Base-by-base conservation (phyloP, 2,329 filamentous ascomycete genomes). In the Penicillium digitatum region DNA sequence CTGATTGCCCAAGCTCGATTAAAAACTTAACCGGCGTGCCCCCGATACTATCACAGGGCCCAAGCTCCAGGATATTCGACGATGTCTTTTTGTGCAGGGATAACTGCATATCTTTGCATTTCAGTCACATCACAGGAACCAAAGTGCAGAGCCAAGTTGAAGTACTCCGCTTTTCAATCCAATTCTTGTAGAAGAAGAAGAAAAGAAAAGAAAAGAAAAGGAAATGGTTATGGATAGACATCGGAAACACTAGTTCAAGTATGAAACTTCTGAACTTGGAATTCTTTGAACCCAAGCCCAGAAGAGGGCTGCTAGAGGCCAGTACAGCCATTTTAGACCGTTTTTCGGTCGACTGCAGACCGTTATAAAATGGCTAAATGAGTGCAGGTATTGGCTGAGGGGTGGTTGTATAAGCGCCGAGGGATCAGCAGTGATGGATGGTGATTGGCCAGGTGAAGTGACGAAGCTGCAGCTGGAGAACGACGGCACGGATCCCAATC, bases 381-480 rank as follows among this genome's bases (percentile, higher is more conserved):
- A 9, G 26, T 32, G 32, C 34, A 26, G 37, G 32, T 1, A 65
- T 64, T 65, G 63, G 63, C 48, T 55, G 39, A 48, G 27, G 29
- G 35, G 40, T 49, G 48, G 44, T 55, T 34, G 40, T 61, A 52
- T 58, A 64, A 56, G 57, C 63, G 63, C 63, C 60, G 57, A 60
- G 57, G 35, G 60, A 64, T 63, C 57, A 58, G 53, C 54, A 31
- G 55, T 56, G 38, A 56, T 35, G 52, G 39, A 32, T 24, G 43
- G 37, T 65, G 63, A 65, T 65, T 65, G 63, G 62, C 31, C 38
- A 16, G 52, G 32, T 6, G 49, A 59, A 54, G 63, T 65, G 63
- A 65, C 45, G 61, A 61, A 61, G 58, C 59, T 65, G 63, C 63
- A 65, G 62, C 51, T 64, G 56, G 52, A 57, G 59, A 62, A 60